Evolutionary conservation across 805 yeast species (phyloP), one percentile per base, ranked within the genome.

Genomic region (Ogataea chonburiensis): DNA sequence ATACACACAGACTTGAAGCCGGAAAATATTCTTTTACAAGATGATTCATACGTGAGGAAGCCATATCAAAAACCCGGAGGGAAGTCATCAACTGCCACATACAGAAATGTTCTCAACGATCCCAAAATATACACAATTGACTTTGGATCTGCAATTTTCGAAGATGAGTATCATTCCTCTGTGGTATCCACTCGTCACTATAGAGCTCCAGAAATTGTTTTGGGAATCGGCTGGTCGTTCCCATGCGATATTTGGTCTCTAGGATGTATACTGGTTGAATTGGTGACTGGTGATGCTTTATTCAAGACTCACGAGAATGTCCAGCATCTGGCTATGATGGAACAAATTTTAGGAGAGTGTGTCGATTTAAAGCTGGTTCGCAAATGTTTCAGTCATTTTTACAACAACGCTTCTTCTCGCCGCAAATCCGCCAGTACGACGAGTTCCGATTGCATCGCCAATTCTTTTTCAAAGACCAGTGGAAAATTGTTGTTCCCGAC

Each of bases 181-280:
- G 79, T 93, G 11, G 96, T 93, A 8, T 86, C 96, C 6, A 93
- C 99, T 2, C 71, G 99, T 32, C 98, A 93, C 61, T 93, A 93
- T 60, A 68, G 98, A 36, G 98, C 98, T 0, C 98, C 98, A 0
- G 98, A 93, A 58, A 88, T 93, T 45, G 87, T 91, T 1, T 64
- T 93, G 19, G 96, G 96, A 2, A 71, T 77, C n/a, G 96, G 97
- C 13, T 93, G 98, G 98, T 84, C 96, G 6, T 88, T 75, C 51
- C 95, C 97, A 1, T 91, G 98, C 60, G 99, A 93, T 59, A 68
- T 91, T 66, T 93, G 99, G 99, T 86, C 96, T 1, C 71, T 93
- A 28, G 99, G 96, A 1, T 91, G 98, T 60, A 86, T 93, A 11
- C 64, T 93, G 22, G 89, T 87, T 7, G 99, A 93, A 63, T 64